Conservation (phyloP, 2,329 filamentous ascomycete species). For the Colletotrichum chlorophyti region DNA sequence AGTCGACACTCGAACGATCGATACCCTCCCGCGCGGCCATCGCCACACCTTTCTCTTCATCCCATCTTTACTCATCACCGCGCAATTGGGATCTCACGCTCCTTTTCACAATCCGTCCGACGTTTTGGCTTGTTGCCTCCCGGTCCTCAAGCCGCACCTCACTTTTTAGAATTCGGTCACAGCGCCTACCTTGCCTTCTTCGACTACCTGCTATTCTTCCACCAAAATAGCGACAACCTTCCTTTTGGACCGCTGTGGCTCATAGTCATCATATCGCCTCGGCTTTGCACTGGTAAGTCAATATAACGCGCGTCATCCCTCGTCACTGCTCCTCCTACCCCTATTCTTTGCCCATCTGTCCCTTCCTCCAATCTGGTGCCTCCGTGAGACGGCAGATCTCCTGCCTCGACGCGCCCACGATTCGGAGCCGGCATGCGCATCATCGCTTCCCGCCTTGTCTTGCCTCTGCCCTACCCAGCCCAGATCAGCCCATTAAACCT, state of each 20-base stretch:
- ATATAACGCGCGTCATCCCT: background rate
- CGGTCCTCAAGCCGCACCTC: background rate
- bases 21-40: slow-evolving; percentile 16
- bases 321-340: background rate
- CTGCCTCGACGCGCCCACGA: slow-evolving; percentile 9
- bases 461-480: no score
- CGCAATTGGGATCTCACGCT: slow-evolving; percentile 17
- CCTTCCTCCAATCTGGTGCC: slow-evolving; percentile 3
- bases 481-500: no score
- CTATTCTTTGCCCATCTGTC: slow-evolving; percentile 9
- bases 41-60: slow-evolving; percentile 18
- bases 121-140: slow-evolving; percentile 19
- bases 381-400: slow-evolving; percentile 17
- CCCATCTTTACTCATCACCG: slow-evolving; percentile 13
- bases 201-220: slow-evolving; percentile 5
- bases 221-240: slow-evolving; percentile 13
- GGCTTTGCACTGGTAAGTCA: slow-evolving; percentile 12
- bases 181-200: background rate
- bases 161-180: background rate
- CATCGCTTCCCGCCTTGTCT: slow-evolving; percentile 6
- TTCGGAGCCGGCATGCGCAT: slow-evolving; percentile 7
- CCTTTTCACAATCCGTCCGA: slow-evolving; percentile 19
- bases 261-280: background rate
- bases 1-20: slow-evolving; percentile 10
- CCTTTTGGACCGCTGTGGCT: background rate